Evolutionary conservation across 768 basidiomycete species (phyloP), one percentile per base, ranked within the genome.

Genomic region (Psilocybe azurescens): DNA sequence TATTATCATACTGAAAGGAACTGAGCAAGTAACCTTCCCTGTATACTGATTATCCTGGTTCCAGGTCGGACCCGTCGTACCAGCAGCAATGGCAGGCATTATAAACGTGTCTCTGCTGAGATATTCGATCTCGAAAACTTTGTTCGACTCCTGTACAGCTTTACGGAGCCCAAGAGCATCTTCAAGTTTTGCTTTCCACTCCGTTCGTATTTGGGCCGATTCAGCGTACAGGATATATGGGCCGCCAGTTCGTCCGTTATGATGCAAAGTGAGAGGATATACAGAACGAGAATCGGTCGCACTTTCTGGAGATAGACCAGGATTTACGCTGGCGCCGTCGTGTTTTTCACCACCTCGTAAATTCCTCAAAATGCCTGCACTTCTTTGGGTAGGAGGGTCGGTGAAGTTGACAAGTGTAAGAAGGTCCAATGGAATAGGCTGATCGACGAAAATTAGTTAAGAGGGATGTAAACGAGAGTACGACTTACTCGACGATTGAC

Each of bases 341-440:
- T 71, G 74, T 50, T 72, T 71, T 52, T 76, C 76, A 28, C 75
- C 76, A 0, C 76, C 76, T 33, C 85, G 83, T 48, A 90, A 80
- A 54, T 86, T 82, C 59, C 89, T 87, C 6, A 95, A 81, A 41
- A 95, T 79, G 24, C 93, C 90, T 18, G 86, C 81, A 36, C 86
- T 83, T 24, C 94, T 86, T 69, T 92, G 89, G 0, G 89, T 89
- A 0, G 94, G 85, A 0, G 87, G 83, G 67, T 96, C 94, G 24
- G 83, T 86, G 75, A 96, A 94, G 72, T 88, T 90, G 56, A 91
- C 90, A 29, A 96, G 82, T 5, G 91, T 91, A 11, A 99, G 80
- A 3, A 99, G 81, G 68, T 97, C 95, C 62, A 99, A 79, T 16
- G 97, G 96, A 48, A 99, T 93, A 0, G 97, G 96, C 94, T 97